Evolutionary conservation across 768 basidiomycete species (phyloP).

Genomic region (Pilatotrama ljubarskyi): DNA sequence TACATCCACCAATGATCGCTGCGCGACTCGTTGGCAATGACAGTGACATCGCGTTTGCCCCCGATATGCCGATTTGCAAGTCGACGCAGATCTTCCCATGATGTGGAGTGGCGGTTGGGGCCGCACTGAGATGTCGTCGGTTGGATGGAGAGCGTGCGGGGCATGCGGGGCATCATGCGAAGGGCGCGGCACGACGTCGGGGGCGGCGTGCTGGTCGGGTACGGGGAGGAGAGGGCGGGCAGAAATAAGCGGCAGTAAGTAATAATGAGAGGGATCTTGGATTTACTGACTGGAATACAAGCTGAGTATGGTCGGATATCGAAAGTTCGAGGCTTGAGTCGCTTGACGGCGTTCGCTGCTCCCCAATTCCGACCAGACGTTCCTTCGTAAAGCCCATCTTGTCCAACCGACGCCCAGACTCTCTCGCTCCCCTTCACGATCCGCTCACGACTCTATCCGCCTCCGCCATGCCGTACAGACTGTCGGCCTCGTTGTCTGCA

Average conservation of each 20-base stretch:
- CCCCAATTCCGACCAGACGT: conserved; percentile 14
- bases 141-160: background rate
- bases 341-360: conserved; percentile 17
- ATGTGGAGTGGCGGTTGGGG: background rate
- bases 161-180: background rate
- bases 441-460: conserved; percentile 14
- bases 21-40: background rate
- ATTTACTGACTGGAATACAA: conserved; percentile 2
- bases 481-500: conserved; percentile 68
- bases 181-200: background rate
- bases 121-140: background rate
- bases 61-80: background rate
- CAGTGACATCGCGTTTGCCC: background rate
- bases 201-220: background rate
- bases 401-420: conserved; percentile 19
- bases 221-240: background rate
- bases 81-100: conserved; percentile 9
- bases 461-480: conserved; percentile 66
- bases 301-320: conserved; percentile 19
- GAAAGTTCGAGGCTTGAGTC: conserved; percentile 22
- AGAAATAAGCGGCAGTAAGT: background rate
- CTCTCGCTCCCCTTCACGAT: conserved; percentile 22
- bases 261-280: background rate
- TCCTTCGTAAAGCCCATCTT: conserved; percentile 16
- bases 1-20: background rate